Evolutionary conservation across 805 yeast species (phyloP).

Genomic region (Candida nonsorbophila): DNA sequence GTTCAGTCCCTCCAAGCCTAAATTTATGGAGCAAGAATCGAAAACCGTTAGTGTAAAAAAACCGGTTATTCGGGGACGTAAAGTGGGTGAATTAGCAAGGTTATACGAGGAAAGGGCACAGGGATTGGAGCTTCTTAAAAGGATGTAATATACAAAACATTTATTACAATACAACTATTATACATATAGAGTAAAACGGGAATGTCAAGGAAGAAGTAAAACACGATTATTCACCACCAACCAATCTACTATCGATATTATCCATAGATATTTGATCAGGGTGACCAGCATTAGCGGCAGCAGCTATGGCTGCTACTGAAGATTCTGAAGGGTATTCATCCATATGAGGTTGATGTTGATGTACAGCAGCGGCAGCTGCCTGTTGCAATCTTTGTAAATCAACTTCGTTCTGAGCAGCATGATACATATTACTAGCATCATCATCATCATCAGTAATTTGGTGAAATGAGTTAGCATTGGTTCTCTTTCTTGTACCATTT

Average conservation of each 20-base stretch:
- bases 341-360: conserved; percentile 14
- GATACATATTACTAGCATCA: conserved; percentile 14
- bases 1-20: conserved; percentile 9
- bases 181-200: no score
- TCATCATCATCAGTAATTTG: conserved; percentile 16
- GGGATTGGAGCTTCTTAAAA: conserved; percentile 30
- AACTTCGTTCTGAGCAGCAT: conserved; percentile 11
- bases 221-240: conserved; percentile 38
- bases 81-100: conserved; percentile 59
- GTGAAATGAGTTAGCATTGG: conserved; percentile 20
- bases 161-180: conserved; percentile 1
- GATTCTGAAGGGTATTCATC: conserved; percentile 16
- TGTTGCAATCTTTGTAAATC: conserved; percentile 10
- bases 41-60: conserved; percentile 10
- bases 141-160: conserved; percentile 12
- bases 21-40: conserved; percentile 1
- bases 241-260: conserved; percentile 40
- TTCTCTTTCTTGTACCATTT: conserved; percentile 17
- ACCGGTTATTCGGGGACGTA: conserved; percentile 48
- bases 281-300: conserved; percentile 28
- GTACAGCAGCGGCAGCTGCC: conserved; percentile 21
- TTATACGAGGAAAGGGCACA: conserved; percentile 56
- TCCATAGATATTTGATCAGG: conserved; percentile 35
- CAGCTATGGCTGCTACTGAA: conserved; percentile 42
- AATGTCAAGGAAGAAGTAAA: no score